Evolutionary conservation across 2,329 filamentous ascomycete genomes (phyloP).

Genomic region (Cladophialophora carrionii): DNA sequence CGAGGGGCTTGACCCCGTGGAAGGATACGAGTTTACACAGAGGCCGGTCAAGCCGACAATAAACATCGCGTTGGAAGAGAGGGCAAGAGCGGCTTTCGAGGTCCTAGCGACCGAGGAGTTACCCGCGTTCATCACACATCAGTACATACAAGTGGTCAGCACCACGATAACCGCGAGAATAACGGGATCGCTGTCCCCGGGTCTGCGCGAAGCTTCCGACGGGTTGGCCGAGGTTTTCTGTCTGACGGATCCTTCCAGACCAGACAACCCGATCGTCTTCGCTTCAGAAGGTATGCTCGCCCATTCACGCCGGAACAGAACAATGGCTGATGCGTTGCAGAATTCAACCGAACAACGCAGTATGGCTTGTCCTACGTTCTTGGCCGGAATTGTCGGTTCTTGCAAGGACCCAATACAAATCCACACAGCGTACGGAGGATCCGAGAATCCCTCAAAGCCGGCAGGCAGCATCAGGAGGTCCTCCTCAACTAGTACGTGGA

Average conservation of each 20-base stretch:
- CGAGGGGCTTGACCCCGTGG: slow-evolving; percentile 61
- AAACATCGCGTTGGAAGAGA: slow-evolving; percentile 64
- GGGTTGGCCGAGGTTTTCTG: slow-evolving; percentile 78
- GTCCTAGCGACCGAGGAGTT: slow-evolving; percentile 68
- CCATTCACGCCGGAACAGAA: background rate
- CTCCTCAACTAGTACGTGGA: slow-evolving; percentile 70
- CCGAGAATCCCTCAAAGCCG: slow-evolving; percentile 62
- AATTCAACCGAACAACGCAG: slow-evolving; percentile 74
- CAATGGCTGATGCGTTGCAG: slow-evolving; percentile 46
- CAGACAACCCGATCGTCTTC: slow-evolving; percentile 77
- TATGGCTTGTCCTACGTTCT: slow-evolving; percentile 74
- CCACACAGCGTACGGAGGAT: slow-evolving; percentile 64
- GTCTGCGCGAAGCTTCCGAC: slow-evolving; percentile 70
- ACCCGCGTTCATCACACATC: slow-evolving; percentile 71
- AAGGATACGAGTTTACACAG: slow-evolving; percentile 60
- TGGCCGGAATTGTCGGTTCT: slow-evolving; percentile 76
- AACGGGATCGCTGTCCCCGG: slow-evolving; percentile 66
- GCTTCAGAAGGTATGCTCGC: slow-evolving; percentile 66
- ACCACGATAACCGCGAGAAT: slow-evolving; percentile 69
- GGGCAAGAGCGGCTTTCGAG: slow-evolving; percentile 67
- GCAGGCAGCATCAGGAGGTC: slow-evolving; percentile 73
- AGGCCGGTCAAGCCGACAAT: slow-evolving; percentile 56
- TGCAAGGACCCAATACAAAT: slow-evolving; percentile 74
- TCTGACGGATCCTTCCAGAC: slow-evolving; percentile 71
- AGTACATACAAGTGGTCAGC: slow-evolving; percentile 71